A percentile compares a stretch with the other conserved stretches of the same genome.
These are phyloP conservation scores for Aegilops umbellulata DNA, from an alignment of 176 grass and related monocot species.

Conservation along the genomic window DNA sequence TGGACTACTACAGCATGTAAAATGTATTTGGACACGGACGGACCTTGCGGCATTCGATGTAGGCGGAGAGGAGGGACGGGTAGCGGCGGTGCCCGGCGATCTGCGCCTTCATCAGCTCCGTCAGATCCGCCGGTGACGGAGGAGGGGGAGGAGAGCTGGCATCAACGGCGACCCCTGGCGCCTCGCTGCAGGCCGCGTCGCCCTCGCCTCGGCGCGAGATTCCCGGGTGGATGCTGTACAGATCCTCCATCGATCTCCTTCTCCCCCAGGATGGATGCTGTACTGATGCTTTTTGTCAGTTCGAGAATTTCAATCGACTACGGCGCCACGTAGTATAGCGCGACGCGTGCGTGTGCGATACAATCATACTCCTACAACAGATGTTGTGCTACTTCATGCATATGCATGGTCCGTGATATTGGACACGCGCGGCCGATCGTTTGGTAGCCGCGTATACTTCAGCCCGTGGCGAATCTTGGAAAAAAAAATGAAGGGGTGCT, in stretches of 20 bases:
- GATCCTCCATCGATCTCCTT: background rate
- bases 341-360: no score
- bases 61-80: conserved; percentile 80
- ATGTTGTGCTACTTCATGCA: no score
- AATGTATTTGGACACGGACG: background rate
- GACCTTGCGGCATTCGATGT: conserved; percentile 97
- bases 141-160: background rate
- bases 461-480: no score
- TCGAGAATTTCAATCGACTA: no score
- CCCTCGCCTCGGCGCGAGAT: conserved; percentile 40
- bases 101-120: conserved; percentile 84
- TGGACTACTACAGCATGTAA: background rate
- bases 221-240: conserved; percentile 6
- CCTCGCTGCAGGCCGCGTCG: conserved; percentile 24
- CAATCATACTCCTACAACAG: no score
- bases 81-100: conserved; percentile 93
- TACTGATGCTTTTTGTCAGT: conserved; percentile 48
- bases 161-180: conserved; percentile 30
- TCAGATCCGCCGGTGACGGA: conserved; percentile 57
- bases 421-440: no score
- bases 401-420: no score
- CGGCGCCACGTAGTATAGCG: no score
- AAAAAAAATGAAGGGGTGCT: no score
- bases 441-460: no score
- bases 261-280: conserved; percentile 28